Evolutionary conservation across 805 yeast species (phyloP), one percentile per base, ranked within the genome.

Genomic region (Hyphopichia homilentoma): DNA sequence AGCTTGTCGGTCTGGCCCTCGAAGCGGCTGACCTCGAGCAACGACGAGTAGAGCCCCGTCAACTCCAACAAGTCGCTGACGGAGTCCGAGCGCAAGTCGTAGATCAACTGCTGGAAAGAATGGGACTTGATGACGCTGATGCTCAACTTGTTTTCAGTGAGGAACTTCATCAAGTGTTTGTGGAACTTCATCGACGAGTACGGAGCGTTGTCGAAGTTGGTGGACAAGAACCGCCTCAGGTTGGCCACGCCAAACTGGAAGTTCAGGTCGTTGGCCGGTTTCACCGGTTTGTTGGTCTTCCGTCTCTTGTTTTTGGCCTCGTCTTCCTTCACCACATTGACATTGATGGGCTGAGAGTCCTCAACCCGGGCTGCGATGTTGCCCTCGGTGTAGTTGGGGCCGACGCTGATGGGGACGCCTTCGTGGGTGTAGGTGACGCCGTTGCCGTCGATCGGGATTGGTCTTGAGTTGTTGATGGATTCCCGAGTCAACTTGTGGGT

Each of bases 71-170:
- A 51, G 38, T 74, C 80, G 2, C 48, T 39, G 3, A 75, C 53
- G 1, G 75, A 65, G 20, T 66, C 73, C 0, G 77, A 70, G 32
- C 73, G 58, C 38, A 75, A 56, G 26, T 75, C 75, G 43, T 64
- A 68, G 11, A 75, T 56, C 25, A 75, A 46, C 40, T 75, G 79
- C 46, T 70, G 71, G 44, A 75, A 75, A 6, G 75, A 60, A 15
- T 59, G 68, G 31, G 75, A 66, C 49, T 68, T 70, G n/a, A 73
- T 68, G 7, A 67, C 65, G 15, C 55, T 57, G 19, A 73, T 61
- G 1, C 75, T 65, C 7, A 75, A 52, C 44, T 72, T 73, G 49
- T 75, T 71, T n/a, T 74, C 79, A 11, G 68, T 60, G 23, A 75
- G 48, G 36, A 75, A 75, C 40, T 59, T 64, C 60, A 73, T 56